Evolutionary conservation across 2,329 filamentous ascomycete species (phyloP), one percentile per base, ranked within the genome.

Genomic region (Sclerotinia borealis): DNA sequence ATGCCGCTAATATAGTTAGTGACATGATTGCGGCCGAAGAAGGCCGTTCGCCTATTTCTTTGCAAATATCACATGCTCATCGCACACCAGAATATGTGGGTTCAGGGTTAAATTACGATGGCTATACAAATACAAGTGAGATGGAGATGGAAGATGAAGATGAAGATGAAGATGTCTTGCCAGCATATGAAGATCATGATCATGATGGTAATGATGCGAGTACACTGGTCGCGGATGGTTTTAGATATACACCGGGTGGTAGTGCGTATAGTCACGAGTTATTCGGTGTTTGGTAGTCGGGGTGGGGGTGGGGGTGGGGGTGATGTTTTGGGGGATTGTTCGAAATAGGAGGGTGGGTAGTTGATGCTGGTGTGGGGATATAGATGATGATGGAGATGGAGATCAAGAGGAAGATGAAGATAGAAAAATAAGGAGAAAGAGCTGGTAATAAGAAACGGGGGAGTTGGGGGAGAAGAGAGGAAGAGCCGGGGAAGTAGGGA

Each of bases 171-270:
- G 49, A 64, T 7, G 9, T 39, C 13, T 27, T 64, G 11, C 63
- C 63, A 13, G 58, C 63, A 4, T 62, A 64, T 56, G 63, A 54
- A 43, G 63, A 45, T 29, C 37, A 49, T 34, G 59, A 64, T 34
- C n/a, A 31, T 22, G 37, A 52, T 37, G 61, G 52, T 8, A 68
- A 67, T 49, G 70, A 72, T 4, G 50, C 59, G 34, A 52, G 66
- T 13, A 66, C 64, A 22, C 29, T 72, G 5, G 65, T 73, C 15
- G 67, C 71, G 2, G 69, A 73, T 69, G 72, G 72, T 0, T 72
- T 72, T 34, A 51, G 68, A 55, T 72, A 72, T 65, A 70, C 65
- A 9, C 70, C 68, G 3, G 72, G 70, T 10, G 66, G 68, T 45
- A 66, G 51, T 1, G 63, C 66, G 11, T 73, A 72, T 54, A 70